Percentiles rank a stretch among this genome's conserved stretches.
Evolutionary conservation across 805 yeast genomes (phyloP).

Genomic region (Candida gorgasii): DNA sequence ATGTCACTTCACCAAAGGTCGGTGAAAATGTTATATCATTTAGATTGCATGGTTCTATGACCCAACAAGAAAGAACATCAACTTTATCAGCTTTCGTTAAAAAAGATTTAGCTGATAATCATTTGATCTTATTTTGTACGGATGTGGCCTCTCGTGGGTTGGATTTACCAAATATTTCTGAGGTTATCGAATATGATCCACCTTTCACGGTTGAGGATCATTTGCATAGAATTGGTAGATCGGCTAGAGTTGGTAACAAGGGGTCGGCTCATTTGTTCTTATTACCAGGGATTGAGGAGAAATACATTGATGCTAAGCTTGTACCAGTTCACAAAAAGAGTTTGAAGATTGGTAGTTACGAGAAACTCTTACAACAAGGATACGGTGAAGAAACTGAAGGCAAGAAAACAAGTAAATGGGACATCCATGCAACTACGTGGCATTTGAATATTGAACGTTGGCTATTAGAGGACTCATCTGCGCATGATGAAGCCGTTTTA

Average conservation of each 20-base stretch:
- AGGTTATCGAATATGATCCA: constrained; percentile 91
- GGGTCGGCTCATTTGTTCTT: constrained; percentile 81
- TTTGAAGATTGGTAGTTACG: constrained; percentile 36
- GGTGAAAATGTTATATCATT: constrained; percentile 46
- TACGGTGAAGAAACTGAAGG: constrained; percentile 35
- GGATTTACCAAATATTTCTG: constrained; percentile 83
- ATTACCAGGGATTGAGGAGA: constrained; percentile 88
- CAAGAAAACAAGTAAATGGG: constrained; percentile 65
- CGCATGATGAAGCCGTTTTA: constrained; percentile 67
- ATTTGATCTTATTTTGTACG: constrained; percentile 82
- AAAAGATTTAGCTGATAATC: constrained; percentile 37
- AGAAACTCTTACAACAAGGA: constrained; percentile 30
- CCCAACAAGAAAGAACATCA: constrained; percentile 79
- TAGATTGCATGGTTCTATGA: constrained; percentile 86
- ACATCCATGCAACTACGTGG: constrained; percentile 93
- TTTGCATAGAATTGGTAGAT: constrained; percentile 94
- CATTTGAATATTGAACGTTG: constrained; percentile 89
- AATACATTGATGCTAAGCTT: constrained; percentile 60
- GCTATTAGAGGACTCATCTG: constrained; percentile 65
- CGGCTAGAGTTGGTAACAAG: constrained; percentile 92
- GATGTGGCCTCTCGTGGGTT: constrained; percentile 98
- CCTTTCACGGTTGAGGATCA: constrained; percentile 94
- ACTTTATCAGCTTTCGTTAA: constrained; percentile 64
- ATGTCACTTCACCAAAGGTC: constrained; percentile 54
- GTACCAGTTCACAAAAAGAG: constrained; percentile 42